A percentile compares a stretch with the other conserved stretches of the same genome.
These are phyloP conservation scores for Boletales sp. DNA, from an alignment of 768 basidiomycete genomes.

Conservation along the genomic window DNA sequence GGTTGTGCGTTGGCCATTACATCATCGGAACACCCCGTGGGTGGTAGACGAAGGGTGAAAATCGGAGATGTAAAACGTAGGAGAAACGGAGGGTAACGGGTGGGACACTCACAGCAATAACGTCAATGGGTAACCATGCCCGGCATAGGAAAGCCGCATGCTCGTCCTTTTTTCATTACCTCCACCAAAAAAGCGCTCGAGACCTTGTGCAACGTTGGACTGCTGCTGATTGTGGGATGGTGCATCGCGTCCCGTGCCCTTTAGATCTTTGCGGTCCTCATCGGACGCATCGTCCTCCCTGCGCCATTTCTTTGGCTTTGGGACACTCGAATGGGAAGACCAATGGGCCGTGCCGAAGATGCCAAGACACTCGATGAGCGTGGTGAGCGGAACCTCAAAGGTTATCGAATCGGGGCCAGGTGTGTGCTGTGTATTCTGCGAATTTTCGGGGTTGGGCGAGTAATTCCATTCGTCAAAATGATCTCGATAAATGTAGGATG, in stretches of 20 bases:
- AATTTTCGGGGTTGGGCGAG: conserved; percentile 37
- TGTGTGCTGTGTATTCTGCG: conserved; percentile 15
- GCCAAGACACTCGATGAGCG: conserved; percentile 86
- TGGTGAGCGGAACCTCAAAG: conserved; percentile 83
- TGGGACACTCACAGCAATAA: conserved; percentile 65
- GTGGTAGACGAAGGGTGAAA: not conserved
- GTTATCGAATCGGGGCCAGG: conserved; percentile 31
- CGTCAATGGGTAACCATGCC: conserved; percentile 73
- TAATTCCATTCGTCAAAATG: conserved; percentile 82
- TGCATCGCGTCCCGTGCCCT: conserved; percentile 24
- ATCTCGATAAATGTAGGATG: conserved; percentile 73
- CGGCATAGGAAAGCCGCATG: conserved; percentile 81
- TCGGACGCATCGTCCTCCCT: conserved; percentile 46
- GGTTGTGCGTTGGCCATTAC: conserved; percentile 2
- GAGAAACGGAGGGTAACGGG: not conserved
- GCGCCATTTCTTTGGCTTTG: conserved; percentile 48
- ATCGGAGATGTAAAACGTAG: not conserved
- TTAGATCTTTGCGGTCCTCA: conserved; percentile 32
- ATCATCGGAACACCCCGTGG: conserved; percentile 1
- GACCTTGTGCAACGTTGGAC: conserved; percentile 13
- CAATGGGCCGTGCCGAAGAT: conserved; percentile 80
- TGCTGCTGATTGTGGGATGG: conserved; percentile 18
- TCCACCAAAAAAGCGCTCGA: conserved; percentile 60
- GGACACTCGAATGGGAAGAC: conserved; percentile 24
- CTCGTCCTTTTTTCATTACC: conserved; percentile 64